Percentiles rank a stretch among this genome's conserved stretches.
Conservation (phyloP, 495 filamentous ascomycete species). For the Daldinia bambusicola region DNA sequence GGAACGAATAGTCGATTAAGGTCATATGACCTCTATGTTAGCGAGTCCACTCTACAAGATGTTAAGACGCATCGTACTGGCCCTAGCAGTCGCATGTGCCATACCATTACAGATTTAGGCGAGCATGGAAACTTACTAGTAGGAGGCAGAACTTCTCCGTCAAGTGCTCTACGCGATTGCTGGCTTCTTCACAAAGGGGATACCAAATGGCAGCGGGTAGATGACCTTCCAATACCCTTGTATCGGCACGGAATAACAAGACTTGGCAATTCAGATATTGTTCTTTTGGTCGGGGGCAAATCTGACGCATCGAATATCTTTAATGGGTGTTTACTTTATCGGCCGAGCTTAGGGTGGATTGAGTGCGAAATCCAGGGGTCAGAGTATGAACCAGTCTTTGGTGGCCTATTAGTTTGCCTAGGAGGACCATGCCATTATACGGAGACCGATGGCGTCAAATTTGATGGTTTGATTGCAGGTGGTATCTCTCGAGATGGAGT, state of each 20-base stretch:
- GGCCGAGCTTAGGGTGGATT: conserved; percentile 58
- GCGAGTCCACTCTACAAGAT: conserved; percentile 32
- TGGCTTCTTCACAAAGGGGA: conserved; percentile 69
- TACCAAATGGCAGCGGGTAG: conserved; percentile 67
- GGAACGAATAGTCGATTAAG: conserved; percentile 68
- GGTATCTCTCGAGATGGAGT: conserved; percentile 71
- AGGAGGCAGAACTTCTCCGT: conserved; percentile 83
- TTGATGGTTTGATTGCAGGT: conserved; percentile 70
- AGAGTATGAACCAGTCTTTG: conserved; percentile 67
- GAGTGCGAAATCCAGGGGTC: conserved; percentile 50
- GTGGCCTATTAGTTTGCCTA: conserved; percentile 58
- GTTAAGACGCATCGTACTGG: conserved; percentile 48
- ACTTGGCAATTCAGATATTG: conserved; percentile 55
- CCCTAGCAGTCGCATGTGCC: conserved; percentile 74
- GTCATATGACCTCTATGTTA: conserved; percentile 68
- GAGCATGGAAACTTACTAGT: conserved; percentile 67
- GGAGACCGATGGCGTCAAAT: conserved; percentile 21
- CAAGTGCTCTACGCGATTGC: conserved; percentile 71
- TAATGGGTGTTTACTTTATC: conserved; percentile 73
- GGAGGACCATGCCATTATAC: conserved; percentile 5
- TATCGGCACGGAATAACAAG: conserved; percentile 77
- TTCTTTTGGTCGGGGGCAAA: conserved; percentile 79
- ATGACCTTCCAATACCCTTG: conserved; percentile 70
- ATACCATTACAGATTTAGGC: conserved; percentile 72
- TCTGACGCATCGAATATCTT: conserved; percentile 64